Conservation (phyloP, 2,329 filamentous ascomycete genomes). For the Colletotrichum zoysiae region DNA sequence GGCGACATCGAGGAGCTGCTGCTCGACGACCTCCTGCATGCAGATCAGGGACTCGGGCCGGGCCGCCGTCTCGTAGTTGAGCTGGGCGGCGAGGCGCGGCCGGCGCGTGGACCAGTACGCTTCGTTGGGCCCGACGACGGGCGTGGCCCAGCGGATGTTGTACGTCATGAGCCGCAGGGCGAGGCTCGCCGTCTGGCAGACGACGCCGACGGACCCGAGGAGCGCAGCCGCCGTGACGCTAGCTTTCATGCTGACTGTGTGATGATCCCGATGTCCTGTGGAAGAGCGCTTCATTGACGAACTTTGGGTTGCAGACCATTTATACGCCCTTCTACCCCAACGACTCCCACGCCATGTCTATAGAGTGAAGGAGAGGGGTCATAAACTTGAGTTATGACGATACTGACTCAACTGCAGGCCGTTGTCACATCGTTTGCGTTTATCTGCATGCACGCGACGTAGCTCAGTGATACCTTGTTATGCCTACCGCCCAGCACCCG, state of each 20-base stretch:
- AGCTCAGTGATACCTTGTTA: background rate
- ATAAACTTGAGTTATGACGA: background rate
- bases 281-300: background rate
- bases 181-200: constrained; percentile 21
- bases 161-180: constrained; percentile 58
- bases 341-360: background rate
- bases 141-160: constrained; percentile 63
- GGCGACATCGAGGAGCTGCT: constrained; percentile 59
- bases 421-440: constrained; percentile 1
- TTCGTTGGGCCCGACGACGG: constrained; percentile 54
- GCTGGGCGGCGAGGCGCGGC: constrained; percentile 53
- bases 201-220: constrained; percentile 8
- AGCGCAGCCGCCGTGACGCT: background rate
- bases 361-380: background rate
- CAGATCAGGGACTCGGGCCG: constrained; percentile 55
- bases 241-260: background rate
- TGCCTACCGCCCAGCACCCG: background rate
- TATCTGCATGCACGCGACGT: background rate
- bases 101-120: constrained; percentile 56
- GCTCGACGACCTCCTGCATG: constrained; percentile 62
- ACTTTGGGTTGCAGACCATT: background rate
- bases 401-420: background rate
- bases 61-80: constrained; percentile 52
- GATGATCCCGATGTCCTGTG: background rate
- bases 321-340: background rate